Evolutionary conservation across 2,329 filamentous ascomycete genomes (phyloP).

Genomic region (Xylariaceae sp.): DNA sequence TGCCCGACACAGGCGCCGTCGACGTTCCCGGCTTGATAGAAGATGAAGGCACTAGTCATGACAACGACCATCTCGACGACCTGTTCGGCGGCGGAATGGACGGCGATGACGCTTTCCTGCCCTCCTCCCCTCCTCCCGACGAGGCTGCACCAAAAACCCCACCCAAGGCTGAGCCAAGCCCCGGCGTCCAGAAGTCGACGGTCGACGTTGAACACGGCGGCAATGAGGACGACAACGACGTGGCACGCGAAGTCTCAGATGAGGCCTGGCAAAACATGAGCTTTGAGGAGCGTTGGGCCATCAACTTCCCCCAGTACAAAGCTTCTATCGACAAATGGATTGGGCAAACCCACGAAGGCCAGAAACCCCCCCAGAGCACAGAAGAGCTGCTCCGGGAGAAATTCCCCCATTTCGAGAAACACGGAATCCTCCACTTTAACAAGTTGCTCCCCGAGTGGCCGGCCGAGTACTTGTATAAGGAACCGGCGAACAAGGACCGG

Average conservation of each 20-base stretch:
- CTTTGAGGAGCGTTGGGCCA: constrained; percentile 33
- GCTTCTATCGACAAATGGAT: constrained; percentile 34
- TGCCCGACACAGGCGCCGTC: constrained; percentile 34
- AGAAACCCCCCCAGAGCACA: constrained; percentile 64
- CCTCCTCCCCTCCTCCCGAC: constrained; percentile 41
- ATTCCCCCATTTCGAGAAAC: constrained; percentile 75
- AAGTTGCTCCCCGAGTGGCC: constrained; percentile 77
- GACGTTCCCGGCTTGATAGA: constrained; percentile 52
- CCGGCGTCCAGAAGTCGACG: too few relatives aligned
- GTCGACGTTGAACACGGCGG: constrained; percentile 3
- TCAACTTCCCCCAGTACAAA: constrained; percentile 42
- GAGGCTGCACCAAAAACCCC: constrained; percentile 5
- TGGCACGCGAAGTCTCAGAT: constrained; percentile 27
- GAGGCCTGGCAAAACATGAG: constrained; percentile 33
- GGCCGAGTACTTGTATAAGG: constrained; percentile 72
- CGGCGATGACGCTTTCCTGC: constrained; percentile 36
- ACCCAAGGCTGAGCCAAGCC: constrained; percentile 3
- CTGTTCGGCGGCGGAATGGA: constrained; percentile 60
- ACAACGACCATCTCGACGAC: constrained; percentile 52
- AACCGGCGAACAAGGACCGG: constrained; percentile 69
- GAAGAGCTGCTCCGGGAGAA: constrained; percentile 72
- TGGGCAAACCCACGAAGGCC: constrained; percentile 45
- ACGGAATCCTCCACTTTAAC: constrained; percentile 71
- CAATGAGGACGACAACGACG: constrained; percentile 6
- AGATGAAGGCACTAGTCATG: constrained; percentile 55